Evolutionary conservation across 345 rosid species (phyloP).

Genomic region (Anastatica hierochuntica): DNA sequence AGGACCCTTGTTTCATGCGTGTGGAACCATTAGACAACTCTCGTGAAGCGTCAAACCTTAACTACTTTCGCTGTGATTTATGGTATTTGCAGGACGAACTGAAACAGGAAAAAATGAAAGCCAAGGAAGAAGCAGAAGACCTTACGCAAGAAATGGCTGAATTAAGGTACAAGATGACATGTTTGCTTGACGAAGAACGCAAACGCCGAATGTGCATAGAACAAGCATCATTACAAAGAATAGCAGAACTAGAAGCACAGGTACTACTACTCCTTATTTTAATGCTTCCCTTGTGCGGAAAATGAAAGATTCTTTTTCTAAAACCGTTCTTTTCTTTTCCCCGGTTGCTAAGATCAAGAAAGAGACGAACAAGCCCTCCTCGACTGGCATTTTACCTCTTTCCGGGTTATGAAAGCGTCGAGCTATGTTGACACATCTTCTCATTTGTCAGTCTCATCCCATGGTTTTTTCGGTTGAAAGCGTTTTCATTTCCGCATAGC

Average conservation of each 20-base stretch:
- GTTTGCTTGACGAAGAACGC: slow-evolving; percentile 83
- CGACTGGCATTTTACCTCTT: background rate
- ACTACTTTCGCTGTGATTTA: background rate
- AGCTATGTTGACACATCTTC: background rate
- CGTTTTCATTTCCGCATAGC: too few relatives aligned
- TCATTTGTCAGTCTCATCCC: background rate
- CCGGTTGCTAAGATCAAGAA: slow-evolving; percentile 20
- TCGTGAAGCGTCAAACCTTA: background rate
- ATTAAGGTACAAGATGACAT: slow-evolving; percentile 72
- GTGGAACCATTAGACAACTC: background rate
- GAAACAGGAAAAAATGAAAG: slow-evolving; percentile 60
- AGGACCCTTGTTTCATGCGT: background rate
- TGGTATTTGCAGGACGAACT: slow-evolving; percentile 35
- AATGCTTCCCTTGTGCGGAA: too few relatives aligned
- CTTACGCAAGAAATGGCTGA: slow-evolving; percentile 96
- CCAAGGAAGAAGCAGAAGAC: slow-evolving; percentile 92
- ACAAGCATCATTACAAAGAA: slow-evolving; percentile 73
- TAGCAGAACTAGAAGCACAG: slow-evolving; percentile 62
- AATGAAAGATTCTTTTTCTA: background rate
- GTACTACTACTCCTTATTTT: background rate
- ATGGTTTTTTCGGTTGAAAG: too few relatives aligned
- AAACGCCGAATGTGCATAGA: slow-evolving; percentile 76
- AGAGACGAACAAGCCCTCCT: slow-evolving; percentile 9
- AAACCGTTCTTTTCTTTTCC: background rate
- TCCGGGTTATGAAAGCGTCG: slow-evolving; percentile 4